Evolutionary conservation across 106 monocot genomes (phyloP), one percentile per base, ranked within the genome.

Genomic region (Triglochin maritima): DNA sequence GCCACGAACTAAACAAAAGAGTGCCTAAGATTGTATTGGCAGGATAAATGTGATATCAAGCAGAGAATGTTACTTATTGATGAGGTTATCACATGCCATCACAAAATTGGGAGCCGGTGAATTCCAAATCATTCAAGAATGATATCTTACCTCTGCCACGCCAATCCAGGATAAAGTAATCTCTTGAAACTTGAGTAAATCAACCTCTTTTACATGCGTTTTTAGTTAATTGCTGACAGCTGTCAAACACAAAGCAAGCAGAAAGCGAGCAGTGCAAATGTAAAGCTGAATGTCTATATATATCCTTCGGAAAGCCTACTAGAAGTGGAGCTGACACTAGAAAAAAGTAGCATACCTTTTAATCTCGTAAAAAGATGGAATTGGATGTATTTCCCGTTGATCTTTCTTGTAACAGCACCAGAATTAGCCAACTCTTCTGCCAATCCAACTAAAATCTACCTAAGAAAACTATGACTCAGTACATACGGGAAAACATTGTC

Each of bases 371-470:
- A 58, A 65, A 93, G 88, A 78, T 80, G 71, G 58, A 86, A 86
- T 47, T 86, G 86, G 17, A 93, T 84, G 49, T 86, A 93, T 74
- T 89, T 86, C 60, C 89, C 93, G 72, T 86, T 86, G 12, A 93
- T 86, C 70, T 84, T 85, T 76, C 93, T 83, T 56, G 83, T 75
- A 84, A 68, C 71, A 54, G 74, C 47, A 4, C 68, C 69, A 66
- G 67, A 75, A 68, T 71, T 88, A 66, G 76, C 83, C 42, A 89
- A 55, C 81, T 93, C 93, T 81, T 84, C 77, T 67, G 89, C 93
- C 59, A 93, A 64, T 65, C 67, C 74, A 59, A 84, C 71, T 70
- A 93, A 77, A 45, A 72, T 69, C 92, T 92, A 73, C 69, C 3
- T 44, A 15, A 59, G 44, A 66, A 50, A 77, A 50, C 29, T 65